Base-by-base conservation (phyloP, 106 monocot genomes). In the Dendrobium huoshanense region DNA sequence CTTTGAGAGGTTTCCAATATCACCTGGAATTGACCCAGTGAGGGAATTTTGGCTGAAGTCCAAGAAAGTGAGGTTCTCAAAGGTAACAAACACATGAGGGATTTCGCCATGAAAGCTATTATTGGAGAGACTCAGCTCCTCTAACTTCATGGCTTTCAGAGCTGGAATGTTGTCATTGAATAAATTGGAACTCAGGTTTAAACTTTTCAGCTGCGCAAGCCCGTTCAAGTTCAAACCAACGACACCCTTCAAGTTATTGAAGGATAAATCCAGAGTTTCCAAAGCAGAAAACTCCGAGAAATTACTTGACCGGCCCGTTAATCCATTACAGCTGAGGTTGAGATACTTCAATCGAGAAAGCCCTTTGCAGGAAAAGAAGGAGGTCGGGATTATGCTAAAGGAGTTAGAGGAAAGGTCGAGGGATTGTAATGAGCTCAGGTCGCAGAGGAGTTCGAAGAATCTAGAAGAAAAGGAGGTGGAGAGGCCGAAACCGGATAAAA, bases 341-440 rank as follows among this genome's bases (percentile, higher is more conserved):
- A 79, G 79, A 65, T 61, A 79, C 13, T 79, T 80, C 72, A 80
- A 25, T 17, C 31, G 6, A 19, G 45, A 47, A 79, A 79, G 80
- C 31, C 80, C 80, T 31, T 70, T 48, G 45, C 80, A 80, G 72
- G 70, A 72, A 68, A 80, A 72, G 51, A 70, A 80, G 13, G 80
- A 72, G 1, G 5, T 11, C 17, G 80, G 80, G 45, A 80, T 54
- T 10, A 49, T 49, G 31, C 45, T 13, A 17, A 80, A 51, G 17
- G 70, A 72, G 72, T 80, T 80, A 17, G 31, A 29, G 9, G 80
- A 80, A 31, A 80, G 80, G 25, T 80, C 72, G 49, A 80, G 80
- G 24, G 72, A 72, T 27, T 80, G 9, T 1, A 80, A 68, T 7
- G 44, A 72, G 25, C 1, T 18, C 27, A 80, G 80, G 48, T 72